Base-by-base conservation (phyloP, 2,329 filamentous ascomycete species). In the Nannizzia gypsea region DNA sequence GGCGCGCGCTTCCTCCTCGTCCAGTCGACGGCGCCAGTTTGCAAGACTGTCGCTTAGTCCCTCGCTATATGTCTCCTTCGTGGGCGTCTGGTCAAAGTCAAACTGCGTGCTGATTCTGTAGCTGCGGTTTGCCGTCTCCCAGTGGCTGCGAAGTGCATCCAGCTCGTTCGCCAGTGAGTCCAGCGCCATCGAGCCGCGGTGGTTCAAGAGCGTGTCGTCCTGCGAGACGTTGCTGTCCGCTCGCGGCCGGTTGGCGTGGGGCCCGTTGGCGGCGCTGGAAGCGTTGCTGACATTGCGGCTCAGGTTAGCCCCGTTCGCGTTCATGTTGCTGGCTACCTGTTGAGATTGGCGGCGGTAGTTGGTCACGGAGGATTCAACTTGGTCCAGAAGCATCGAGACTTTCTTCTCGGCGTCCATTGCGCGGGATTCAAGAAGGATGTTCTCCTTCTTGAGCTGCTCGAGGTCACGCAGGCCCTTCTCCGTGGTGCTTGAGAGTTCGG, bases 111-210 rank as follows among this genome's bases (percentile, higher is more conserved):
- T 95, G 50, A 96, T 77, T 24, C 93, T 87, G 73, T 97, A 96
- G 68, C 89, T 95, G 74, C 95, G 93, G 76, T 92, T 96, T 11
- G 90, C 96, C 42, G 87, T 89, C 75, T 97, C 90, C 93, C 93
- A 99, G 68, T 96, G 91, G 58, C 80, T 89, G 58, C 92, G 84
- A 55, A 99, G 80, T 11, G 89, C 88, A 71, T 99, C 93, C 6
- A 99, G 83, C 76, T 99, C 93, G 64, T 84, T 90, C 9, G 93
- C 92, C 24, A 99, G 82, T 64, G 87, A 93, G 73, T 99, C 93
- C 20, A 99, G 81, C 2, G 91, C 92, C 66, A 85, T 77, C 0
- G 81, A 84, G 58, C 61, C 55, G 56, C 84, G 81, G 64, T 81
- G 80, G 58, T 81, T 76, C 22, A 76, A 74, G 64, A 74, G 73